phyloP scores from a whole-genome alignment of 2,329 filamentous ascomycete genomes.

The Beauveria bassiana region DNA sequence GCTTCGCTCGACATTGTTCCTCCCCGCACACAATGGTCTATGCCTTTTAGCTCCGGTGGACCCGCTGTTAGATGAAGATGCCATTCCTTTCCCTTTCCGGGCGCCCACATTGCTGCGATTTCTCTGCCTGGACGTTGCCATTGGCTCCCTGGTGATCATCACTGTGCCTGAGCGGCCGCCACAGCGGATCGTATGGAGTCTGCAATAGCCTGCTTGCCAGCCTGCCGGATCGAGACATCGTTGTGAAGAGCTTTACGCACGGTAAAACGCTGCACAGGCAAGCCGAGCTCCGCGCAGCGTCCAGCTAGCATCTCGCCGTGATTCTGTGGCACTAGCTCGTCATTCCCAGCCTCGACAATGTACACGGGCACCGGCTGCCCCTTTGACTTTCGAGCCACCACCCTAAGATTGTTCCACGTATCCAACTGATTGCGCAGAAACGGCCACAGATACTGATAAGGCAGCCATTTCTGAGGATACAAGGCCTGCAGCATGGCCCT shows the following conservation, averaged over 20 bases:
- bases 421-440: constrained; percentile 61
- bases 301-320: constrained; percentile 39
- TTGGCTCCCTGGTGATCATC: neutral
- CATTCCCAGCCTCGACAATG: constrained; percentile 49
- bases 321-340: constrained; percentile 49
- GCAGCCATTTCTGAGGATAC: constrained; percentile 74
- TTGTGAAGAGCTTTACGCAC: constrained; percentile 48
- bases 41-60: constrained; percentile 3
- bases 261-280: constrained; percentile 36
- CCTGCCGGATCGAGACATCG: constrained; percentile 41
- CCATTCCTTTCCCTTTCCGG: neutral
- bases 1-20: neutral
- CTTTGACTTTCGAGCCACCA: constrained; percentile 27
- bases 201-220: constrained; percentile 37
- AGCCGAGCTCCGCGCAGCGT: constrained; percentile 38
- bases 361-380: constrained; percentile 30
- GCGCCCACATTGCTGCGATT: neutral
- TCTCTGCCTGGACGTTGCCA: neutral
- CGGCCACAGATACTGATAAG: constrained; percentile 66
- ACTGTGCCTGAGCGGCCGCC: neutral
- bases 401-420: constrained; percentile 41
- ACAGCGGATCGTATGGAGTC: constrained; percentile 30
- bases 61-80: neutral
- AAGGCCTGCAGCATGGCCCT: constrained; percentile 62
- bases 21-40: constrained; percentile 3